Evolutionary conservation across 2,329 filamentous ascomycete genomes (phyloP).

Genomic region (Fusarium sarcochroum): DNA sequence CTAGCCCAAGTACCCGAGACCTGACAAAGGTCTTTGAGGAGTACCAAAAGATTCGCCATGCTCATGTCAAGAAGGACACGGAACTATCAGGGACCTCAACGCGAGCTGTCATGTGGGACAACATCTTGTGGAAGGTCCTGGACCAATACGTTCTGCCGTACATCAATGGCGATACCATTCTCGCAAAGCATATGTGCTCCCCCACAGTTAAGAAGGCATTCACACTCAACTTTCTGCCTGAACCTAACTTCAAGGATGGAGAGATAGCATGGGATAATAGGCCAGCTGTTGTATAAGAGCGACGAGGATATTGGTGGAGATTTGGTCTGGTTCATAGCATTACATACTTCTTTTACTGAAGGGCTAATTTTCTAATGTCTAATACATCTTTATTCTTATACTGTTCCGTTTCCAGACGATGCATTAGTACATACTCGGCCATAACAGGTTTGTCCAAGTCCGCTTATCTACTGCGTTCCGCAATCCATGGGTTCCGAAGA

Average conservation of each 20-base stretch:
- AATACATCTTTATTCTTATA: too few relatives aligned
- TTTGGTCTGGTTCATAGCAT: background rate
- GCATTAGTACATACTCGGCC: too few relatives aligned
- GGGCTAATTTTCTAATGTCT: too few relatives aligned
- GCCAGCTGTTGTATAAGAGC: conserved; percentile 3
- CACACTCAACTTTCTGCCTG: conserved; percentile 30
- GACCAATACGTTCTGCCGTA: conserved; percentile 34
- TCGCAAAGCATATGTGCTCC: conserved; percentile 35
- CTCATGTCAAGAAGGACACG: conserved; percentile 15
- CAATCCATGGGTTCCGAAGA: too few relatives aligned
- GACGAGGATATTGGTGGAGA: accelerated
- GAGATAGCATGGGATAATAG: conserved; percentile 31
- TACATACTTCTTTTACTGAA: background rate
- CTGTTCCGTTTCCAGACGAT: too few relatives aligned
- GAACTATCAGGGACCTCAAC: conserved; percentile 28
- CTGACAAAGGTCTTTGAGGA: conserved; percentile 14
- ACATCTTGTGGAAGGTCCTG: conserved; percentile 19
- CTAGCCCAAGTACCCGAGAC: background rate
- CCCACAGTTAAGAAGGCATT: conserved; percentile 29
- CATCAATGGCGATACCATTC: conserved; percentile 28
- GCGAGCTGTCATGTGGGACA: conserved; percentile 33
- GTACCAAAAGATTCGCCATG: conserved; percentile 8
- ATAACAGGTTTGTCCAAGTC: too few relatives aligned
- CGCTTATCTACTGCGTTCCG: too few relatives aligned
- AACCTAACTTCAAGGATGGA: conserved; percentile 25